phyloP scores from a whole-genome alignment of 768 basidiomycete species.

The Russula abietina region DNA sequence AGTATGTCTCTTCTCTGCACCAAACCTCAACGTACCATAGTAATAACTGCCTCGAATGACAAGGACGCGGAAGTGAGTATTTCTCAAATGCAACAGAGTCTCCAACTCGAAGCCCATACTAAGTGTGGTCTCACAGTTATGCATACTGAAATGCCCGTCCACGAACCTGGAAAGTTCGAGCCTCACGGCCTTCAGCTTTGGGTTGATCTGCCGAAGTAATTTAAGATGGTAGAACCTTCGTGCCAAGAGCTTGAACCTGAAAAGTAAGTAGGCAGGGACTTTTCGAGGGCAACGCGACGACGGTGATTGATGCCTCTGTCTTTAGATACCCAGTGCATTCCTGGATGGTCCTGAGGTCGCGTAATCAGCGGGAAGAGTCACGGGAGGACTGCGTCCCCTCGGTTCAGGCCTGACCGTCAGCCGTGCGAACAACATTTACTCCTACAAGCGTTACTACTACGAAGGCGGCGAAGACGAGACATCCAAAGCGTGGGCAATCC shows the following conservation, averaged over 20 bases:
- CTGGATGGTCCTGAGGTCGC: slow-evolving; percentile 71
- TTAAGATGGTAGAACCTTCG: slow-evolving; percentile 79
- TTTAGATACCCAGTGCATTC: slow-evolving; percentile 65
- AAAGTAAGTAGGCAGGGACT: slow-evolving; percentile 32
- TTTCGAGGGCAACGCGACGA: not conserved
- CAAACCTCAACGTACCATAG: no score
- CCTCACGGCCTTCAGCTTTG: slow-evolving; percentile 85
- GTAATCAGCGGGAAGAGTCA: slow-evolving; percentile 89
- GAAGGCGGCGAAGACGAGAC: no score
- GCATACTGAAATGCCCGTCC: slow-evolving; percentile 86
- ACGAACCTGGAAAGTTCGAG: slow-evolving; percentile 56
- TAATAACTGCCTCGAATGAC: not conserved
- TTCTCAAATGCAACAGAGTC: not conserved
- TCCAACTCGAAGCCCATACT: not conserved
- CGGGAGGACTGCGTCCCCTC: slow-evolving; percentile 75
- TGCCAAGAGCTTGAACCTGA: slow-evolving; percentile 76
- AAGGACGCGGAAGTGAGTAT: slow-evolving; percentile 52
- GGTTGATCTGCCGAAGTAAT: slow-evolving; percentile 74
- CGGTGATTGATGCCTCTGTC: not conserved
- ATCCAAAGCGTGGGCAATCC: not conserved
- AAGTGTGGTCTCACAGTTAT: slow-evolving; percentile 39
- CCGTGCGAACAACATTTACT: not conserved
- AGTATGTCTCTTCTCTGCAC: slow-evolving; percentile 36
- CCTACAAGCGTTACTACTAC: not conserved
- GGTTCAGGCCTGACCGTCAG: slow-evolving; percentile 49